Evolutionary conservation across 345 rosid species (phyloP).

Genomic region (Adansonia digitata): DNA sequence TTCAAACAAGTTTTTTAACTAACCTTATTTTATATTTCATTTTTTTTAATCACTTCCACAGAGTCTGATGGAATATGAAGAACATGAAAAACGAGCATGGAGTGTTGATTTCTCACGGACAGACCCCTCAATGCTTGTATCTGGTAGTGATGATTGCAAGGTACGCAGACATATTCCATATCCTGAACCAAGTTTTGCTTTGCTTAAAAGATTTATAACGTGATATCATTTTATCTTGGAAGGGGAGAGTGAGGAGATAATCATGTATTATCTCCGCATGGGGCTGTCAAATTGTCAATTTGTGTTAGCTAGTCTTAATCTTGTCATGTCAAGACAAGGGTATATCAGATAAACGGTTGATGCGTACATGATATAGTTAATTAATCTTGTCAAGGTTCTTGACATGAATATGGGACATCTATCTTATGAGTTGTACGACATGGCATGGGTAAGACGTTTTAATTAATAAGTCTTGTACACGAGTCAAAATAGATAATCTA

Average conservation of each 20-base stretch:
- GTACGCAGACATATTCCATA: conserved; percentile 28
- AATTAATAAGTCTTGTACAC: neutral
- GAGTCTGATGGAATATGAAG: conserved; percentile 98
- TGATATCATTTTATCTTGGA: neutral
- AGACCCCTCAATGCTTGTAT: conserved; percentile 93
- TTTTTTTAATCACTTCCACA: conserved; percentile 21
- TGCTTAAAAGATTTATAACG: conserved; percentile 8
- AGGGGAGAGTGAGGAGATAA: conserved; percentile 3
- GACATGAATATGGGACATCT: neutral
- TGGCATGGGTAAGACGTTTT: neutral
- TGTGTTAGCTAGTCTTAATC: neutral
- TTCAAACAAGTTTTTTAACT: neutral
- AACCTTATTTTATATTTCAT: neutral
- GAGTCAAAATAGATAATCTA: neutral
- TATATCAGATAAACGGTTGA: neutral
- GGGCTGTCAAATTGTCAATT: neutral
- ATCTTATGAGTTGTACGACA: neutral
- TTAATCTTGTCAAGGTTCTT: conserved; percentile 3
- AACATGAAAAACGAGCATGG: conserved; percentile 99
- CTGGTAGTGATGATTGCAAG: conserved; percentile 99
- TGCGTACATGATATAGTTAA: neutral
- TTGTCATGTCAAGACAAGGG: neutral
- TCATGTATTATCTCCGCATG: neutral
- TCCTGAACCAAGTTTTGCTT: conserved; percentile 8
- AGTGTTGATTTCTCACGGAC: conserved; percentile 94